These are phyloP conservation scores for Wickerhamomyces ciferrii DNA, from an alignment of 805 yeast species.

Conservation along the genomic window DNA sequence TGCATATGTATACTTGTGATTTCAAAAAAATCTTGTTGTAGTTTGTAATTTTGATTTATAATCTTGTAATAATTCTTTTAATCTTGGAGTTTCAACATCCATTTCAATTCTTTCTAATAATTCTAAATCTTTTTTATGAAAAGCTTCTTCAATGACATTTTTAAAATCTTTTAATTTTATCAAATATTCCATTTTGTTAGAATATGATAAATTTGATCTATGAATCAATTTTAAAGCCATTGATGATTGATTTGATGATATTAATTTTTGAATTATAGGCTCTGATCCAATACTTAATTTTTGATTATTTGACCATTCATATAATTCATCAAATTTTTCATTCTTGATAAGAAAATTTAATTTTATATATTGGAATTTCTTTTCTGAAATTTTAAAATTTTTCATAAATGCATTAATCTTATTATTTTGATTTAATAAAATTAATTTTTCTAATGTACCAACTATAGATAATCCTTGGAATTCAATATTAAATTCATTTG, in stretches of 20 bases:
- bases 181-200: slow-evolving; percentile 10
- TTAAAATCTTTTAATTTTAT: slow-evolving; percentile 15
- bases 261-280: slow-evolving; percentile 36
- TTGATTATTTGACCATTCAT: slow-evolving; percentile 41
- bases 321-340: slow-evolving; percentile 51
- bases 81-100: slow-evolving; percentile 7
- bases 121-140: slow-evolving; percentile 11
- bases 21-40: neutral
- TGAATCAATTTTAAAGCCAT: slow-evolving; percentile 13
- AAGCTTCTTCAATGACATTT: slow-evolving; percentile 16
- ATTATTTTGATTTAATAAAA: slow-evolving; percentile 42
- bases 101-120: slow-evolving; percentile 3
- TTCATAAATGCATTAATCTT: slow-evolving; percentile 43
- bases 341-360: slow-evolving; percentile 41
- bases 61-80: neutral
- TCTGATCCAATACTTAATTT: slow-evolving; percentile 71
- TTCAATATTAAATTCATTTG: slow-evolving; percentile 32
- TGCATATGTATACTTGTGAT: no score
- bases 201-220: slow-evolving; percentile 12
- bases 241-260: slow-evolving; percentile 8
- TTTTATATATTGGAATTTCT: slow-evolving; percentile 49
- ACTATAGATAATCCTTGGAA: slow-evolving; percentile 39
- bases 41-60: neutral
- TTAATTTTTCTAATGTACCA: slow-evolving; percentile 41
- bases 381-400: slow-evolving; percentile 52